These are phyloP conservation scores for Onygenales sp. DNA, from an alignment of 2,329 filamentous ascomycete species.

Conservation along the genomic window DNA sequence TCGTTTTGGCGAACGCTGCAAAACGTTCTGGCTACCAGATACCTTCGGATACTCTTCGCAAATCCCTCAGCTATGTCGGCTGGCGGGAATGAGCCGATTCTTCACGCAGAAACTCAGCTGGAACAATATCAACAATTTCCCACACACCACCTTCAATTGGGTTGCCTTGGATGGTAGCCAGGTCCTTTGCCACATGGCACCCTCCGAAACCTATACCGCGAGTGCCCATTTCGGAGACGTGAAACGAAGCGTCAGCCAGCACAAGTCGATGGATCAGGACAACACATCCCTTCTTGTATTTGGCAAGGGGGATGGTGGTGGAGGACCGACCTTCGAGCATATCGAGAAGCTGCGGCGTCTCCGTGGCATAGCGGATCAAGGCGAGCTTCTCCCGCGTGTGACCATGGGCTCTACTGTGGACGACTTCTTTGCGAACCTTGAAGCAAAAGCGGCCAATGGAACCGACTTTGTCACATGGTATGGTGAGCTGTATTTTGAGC, in stretches of 20 bases:
- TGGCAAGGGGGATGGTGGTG: slow-evolving; percentile 92
- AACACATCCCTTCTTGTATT: slow-evolving; percentile 85
- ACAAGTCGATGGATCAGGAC: slow-evolving; percentile 94
- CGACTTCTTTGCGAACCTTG: slow-evolving; percentile 80
- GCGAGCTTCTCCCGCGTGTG: slow-evolving; percentile 73
- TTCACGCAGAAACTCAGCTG: slow-evolving; percentile 98
- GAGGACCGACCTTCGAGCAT: slow-evolving; percentile 87
- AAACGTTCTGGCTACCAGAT: slow-evolving; percentile 95
- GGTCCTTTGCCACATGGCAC: slow-evolving; percentile 96
- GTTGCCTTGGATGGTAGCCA: slow-evolving; percentile 91
- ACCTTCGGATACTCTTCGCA: slow-evolving; percentile 97
- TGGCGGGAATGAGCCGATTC: slow-evolving; percentile 94
- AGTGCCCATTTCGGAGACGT: slow-evolving; percentile 93
- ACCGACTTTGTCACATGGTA: slow-evolving; percentile 88
- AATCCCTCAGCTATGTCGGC: slow-evolving; percentile 81
- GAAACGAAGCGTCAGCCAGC: slow-evolving; percentile 75
- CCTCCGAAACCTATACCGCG: slow-evolving; percentile 89
- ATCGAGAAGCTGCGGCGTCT: slow-evolving; percentile 89
- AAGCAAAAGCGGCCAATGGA: slow-evolving; percentile 60
- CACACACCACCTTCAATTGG: slow-evolving; percentile 98
- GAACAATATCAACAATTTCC: slow-evolving; percentile 99
- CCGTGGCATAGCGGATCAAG: slow-evolving; percentile 81
- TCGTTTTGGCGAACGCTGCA: slow-evolving; percentile 77
- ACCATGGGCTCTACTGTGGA: slow-evolving; percentile 87
- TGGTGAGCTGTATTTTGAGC: slow-evolving; percentile 94